These are phyloP conservation scores for Taiozyma sp. DNA, from an alignment of 1,139 yeast species.

Conservation along the genomic window DNA sequence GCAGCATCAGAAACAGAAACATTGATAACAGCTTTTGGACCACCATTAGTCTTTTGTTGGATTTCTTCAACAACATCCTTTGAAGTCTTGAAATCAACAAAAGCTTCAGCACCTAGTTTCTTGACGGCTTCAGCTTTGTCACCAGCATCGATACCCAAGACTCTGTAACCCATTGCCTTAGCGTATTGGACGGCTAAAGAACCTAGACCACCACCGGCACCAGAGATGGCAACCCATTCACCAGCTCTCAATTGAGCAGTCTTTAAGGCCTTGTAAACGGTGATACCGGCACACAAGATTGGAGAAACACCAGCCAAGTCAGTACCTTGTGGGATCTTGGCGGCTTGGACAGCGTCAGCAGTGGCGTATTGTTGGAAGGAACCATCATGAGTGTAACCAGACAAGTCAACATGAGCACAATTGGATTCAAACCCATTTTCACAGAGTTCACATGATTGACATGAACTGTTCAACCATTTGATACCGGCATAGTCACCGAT, in stretches of 20 bases:
- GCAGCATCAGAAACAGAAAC: conserved; percentile 77
- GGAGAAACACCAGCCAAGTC: conserved; percentile 76
- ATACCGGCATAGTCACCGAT: conserved; percentile 76
- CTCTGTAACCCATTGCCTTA: conserved; percentile 76
- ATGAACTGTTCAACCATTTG: conserved; percentile 69
- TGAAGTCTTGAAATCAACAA: conserved; percentile 52
- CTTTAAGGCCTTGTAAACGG: conserved; percentile 79
- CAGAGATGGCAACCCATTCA: conserved; percentile 75
- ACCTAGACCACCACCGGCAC: conserved; percentile 87
- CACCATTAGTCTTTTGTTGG: conserved; percentile 58
- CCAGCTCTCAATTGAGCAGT: conserved; percentile 62
- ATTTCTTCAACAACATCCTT: conserved; percentile 52
- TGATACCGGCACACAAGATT: conserved; percentile 77
- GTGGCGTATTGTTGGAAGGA: conserved; percentile 82
- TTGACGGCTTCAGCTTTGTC: conserved; percentile 53
- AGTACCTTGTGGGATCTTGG: conserved; percentile 62
- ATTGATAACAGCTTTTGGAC: conserved; percentile 75
- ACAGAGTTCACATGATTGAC: conserved; percentile 71
- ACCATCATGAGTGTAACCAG: conserved; percentile 80
- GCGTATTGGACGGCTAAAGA: conserved; percentile 79
- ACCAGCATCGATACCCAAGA: conserved; percentile 72
- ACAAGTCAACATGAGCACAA: conserved; percentile 61
- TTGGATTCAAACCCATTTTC: conserved; percentile 62
- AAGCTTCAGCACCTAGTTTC: conserved; percentile 64
- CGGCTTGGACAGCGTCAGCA: conserved; percentile 85